Evolutionary conservation across 306 rosid genomes (phyloP).

Genomic region (Morella rubra): DNA sequence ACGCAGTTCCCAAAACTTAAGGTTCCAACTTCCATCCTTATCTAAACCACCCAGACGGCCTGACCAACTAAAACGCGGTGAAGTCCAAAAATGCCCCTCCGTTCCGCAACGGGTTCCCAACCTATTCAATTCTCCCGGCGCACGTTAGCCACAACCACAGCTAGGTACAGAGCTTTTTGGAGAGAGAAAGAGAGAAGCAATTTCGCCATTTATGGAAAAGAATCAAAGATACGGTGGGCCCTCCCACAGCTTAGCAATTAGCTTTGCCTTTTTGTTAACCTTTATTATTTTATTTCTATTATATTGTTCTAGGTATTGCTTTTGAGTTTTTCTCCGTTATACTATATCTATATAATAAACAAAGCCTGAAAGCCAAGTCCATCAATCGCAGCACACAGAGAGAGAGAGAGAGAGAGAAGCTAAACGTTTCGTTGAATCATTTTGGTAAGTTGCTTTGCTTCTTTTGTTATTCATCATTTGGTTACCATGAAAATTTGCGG

Average conservation of each 20-base stretch:
- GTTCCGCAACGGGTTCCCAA: not conserved
- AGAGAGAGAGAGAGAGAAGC: constrained; percentile 1
- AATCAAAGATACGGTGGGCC: constrained; percentile 39
- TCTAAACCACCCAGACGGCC: not conserved
- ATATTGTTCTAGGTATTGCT: not conserved
- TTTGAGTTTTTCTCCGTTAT: not conserved
- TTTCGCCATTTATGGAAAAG: constrained; percentile 21
- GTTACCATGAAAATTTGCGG: constrained; percentile 2
- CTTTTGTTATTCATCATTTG: not conserved
- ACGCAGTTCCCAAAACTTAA: no score
- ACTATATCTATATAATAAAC: not conserved
- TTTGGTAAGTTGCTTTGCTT: constrained; percentile 20
- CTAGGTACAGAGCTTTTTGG: not conserved
- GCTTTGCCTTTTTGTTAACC: not conserved
- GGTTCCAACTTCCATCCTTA: not conserved
- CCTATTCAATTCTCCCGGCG: not conserved
- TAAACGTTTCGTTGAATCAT: constrained; percentile 5
- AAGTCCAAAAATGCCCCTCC: constrained; percentile 6
- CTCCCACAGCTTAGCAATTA: not conserved
- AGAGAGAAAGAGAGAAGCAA: not conserved
- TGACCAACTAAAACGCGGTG: not conserved
- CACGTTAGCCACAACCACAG: not conserved
- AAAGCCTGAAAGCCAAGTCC: not conserved
- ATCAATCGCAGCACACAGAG: not conserved
- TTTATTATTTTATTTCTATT: not conserved